Evolutionary conservation across 768 basidiomycete species (phyloP), one percentile per base, ranked within the genome.

Genomic region (Panellus pusillus): DNA sequence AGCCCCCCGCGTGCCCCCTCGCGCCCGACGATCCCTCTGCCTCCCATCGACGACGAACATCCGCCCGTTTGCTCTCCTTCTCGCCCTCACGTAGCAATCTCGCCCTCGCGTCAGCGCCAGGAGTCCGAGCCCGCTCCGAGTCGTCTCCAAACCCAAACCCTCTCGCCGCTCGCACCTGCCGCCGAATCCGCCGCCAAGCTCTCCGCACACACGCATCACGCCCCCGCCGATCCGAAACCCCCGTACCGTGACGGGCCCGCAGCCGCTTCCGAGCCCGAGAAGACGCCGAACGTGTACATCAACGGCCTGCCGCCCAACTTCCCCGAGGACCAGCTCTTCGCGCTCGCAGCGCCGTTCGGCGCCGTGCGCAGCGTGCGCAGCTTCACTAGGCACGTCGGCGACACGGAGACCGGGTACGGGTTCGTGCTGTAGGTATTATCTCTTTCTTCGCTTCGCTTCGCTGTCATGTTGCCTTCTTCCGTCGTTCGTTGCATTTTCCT

Each of bases 251-350:
- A n/a, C n/a, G n/a, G n/a, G n/a, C n/a, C n/a, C n/a, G n/a, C n/a
- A n/a, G n/a, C n/a, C n/a, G n/a, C 29, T 29, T 27, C 52, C 29
- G 52, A 53, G 8, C 20, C n/a, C 24, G 51, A 43, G 9, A 79
- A 77, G 65, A 83, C 87, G 1, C 88, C 91, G 0, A 93, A 93
- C 61, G 87, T 93, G 0, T 93, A 93, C 66, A 91, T 93, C 72
- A 93, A 93, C 63, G 91, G 91, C 12, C 79, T 93, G 14, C 90
- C 89, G 2, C 87, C 90, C 5, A 83, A 91, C 69, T 92, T 81
- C 63, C 84, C 89, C 0, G 91, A 92, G 63, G 89, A 90, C 55
- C 80, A 90, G 56, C 75, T 93, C 38, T 84, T 84, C 61, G 81
- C 81, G 27, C 81, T 93, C 49, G 79, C 87, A 31, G 70, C 76